Base-by-base conservation (phyloP, 495 filamentous ascomycete genomes). In the Delitschia confertaspora region DNA sequence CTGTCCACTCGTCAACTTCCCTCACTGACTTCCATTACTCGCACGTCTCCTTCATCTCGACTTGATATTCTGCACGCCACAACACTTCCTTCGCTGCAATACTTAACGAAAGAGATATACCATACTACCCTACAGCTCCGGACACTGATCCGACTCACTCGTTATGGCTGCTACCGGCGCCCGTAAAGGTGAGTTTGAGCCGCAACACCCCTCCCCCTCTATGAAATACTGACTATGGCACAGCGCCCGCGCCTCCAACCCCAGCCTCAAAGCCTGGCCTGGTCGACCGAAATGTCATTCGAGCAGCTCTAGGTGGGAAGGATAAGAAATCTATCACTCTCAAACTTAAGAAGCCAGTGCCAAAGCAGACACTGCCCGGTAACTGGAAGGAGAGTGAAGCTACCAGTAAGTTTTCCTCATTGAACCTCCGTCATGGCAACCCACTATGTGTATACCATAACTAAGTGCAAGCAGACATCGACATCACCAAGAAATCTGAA, bases 341-440 rank as follows among this genome's bases (percentile, higher is more conserved):
- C 11, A 59, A 59, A 39, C 23, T 59, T 32, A 54, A 51, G 41
- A 56, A 57, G 32, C 31, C 53, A 1, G 41, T 25, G 25, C 49
- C 49, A 6, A 56, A 59, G 42, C 43, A 47, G 18, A 50, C 53
- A 13, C 39, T 49, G 17, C 41, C 56, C 10, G 56, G 53, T n/a
- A 59, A 57, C 38, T 59, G 56, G 56, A 57, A 53, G 38, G 56
- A 57, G 29, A 57, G 53, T 39, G 53, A 59, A 13, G 38, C 47
- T 9, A 42, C 47, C 16, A 49, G 50, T 57, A 50, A 9, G 46
- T 49, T 3, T n/a, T 40, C 21, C 27, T 16, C 6, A 8, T 39
- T 24, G 8, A 7, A 20, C 30, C 21, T 22, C 31, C 25, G 13
- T 13, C 9, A 34, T 10, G 2, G n/a, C 27, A 34, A 34, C 26